phyloP scores from a whole-genome alignment of 2,329 filamentous ascomycete species.

The Chaetomium sp. region DNA sequence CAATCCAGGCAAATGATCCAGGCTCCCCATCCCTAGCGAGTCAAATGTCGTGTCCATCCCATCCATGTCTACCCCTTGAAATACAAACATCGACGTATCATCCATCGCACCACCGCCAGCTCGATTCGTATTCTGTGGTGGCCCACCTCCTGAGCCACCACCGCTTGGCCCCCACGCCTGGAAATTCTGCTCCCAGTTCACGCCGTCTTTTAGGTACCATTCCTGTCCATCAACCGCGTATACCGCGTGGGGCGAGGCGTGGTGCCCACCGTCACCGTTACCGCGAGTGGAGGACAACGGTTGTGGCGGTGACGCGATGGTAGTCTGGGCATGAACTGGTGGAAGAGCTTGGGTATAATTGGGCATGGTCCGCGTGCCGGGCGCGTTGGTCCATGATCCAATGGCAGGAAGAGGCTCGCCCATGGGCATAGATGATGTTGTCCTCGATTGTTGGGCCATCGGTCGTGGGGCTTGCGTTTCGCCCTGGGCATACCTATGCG shows the following conservation, averaged over 20 bases:
- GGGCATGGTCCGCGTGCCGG: constrained; percentile 16
- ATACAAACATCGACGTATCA: constrained; percentile 26
- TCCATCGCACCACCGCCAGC: constrained; percentile 10
- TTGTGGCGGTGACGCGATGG: background rate
- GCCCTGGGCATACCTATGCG: constrained; percentile 1
- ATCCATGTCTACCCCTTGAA: constrained; percentile 21
- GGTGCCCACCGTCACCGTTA: constrained; percentile 21
- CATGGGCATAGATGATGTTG: constrained; percentile 21
- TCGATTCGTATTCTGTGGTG: background rate
- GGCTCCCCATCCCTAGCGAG: constrained; percentile 21
- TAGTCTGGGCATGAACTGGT: constrained; percentile 11
- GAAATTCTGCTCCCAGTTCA: constrained; percentile 53
- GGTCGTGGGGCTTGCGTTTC: constrained; percentile 5
- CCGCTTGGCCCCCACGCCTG: constrained; percentile 43
- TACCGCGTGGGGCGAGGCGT: constrained; percentile 26
- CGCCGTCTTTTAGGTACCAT: constrained; percentile 52
- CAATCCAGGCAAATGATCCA: constrained; percentile 26
- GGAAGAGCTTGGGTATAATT: constrained; percentile 17
- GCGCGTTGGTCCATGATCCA: constrained; percentile 19
- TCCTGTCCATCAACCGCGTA: constrained; percentile 46
- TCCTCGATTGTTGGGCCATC: constrained; percentile 11
- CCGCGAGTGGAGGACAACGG: constrained; percentile 1
- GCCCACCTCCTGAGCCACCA: constrained; percentile 5
- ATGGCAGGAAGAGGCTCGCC: constrained; percentile 16
- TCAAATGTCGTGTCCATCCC: constrained; percentile 24